Evolutionary conservation across 345 rosid species (phyloP).

Genomic region (Populus pruinosa): DNA sequence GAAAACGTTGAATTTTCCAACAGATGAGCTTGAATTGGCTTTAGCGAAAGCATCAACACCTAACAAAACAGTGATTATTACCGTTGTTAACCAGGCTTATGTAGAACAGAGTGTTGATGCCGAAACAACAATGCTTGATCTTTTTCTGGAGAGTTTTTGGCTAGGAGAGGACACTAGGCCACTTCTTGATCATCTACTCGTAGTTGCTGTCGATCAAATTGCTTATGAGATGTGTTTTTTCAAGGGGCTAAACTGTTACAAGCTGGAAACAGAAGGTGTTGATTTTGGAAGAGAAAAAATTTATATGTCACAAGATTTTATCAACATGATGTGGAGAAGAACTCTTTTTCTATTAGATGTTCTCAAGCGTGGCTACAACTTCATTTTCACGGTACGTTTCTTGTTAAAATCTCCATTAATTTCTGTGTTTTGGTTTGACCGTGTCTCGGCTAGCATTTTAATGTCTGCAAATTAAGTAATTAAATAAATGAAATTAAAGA

Average conservation of each 20-base stretch:
- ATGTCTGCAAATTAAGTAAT: background rate
- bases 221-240: constrained; percentile 23
- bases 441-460: background rate
- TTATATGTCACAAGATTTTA: constrained; percentile 21
- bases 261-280: constrained; percentile 18
- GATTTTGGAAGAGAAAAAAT: constrained; percentile 24
- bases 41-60: constrained; percentile 46
- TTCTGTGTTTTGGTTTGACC: background rate
- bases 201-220: constrained; percentile 21
- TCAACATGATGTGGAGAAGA: constrained; percentile 34
- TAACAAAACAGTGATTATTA: constrained; percentile 26
- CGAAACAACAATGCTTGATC: constrained; percentile 23
- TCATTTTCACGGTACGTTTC: constrained; percentile 26
- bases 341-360: constrained; percentile 14
- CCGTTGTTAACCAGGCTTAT: constrained; percentile 25
- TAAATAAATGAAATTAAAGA: background rate
- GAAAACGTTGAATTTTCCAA: constrained; percentile 5
- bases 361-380: constrained; percentile 24
- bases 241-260: constrained; percentile 22
- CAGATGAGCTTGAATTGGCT: constrained; percentile 45
- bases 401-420: background rate
- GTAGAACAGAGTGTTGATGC: constrained; percentile 11
- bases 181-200: constrained; percentile 19
- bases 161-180: constrained; percentile 21
- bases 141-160: constrained; percentile 31